Conservation (phyloP, 306 rosid species). For the Cotoneaster glaucophyllus region DNA sequence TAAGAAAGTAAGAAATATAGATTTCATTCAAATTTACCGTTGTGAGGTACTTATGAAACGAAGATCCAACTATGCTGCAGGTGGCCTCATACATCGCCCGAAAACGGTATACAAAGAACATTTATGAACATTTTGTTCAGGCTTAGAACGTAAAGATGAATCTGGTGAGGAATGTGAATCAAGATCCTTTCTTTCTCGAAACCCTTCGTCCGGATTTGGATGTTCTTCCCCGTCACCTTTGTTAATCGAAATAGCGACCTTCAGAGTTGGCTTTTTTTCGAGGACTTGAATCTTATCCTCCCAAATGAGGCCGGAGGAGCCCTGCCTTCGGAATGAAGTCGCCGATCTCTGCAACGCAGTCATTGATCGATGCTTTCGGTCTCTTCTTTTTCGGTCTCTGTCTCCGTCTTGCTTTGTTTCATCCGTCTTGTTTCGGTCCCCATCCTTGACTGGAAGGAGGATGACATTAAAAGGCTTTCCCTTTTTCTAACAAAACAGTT, state of each 20-base stretch:
- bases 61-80: constrained; percentile 2
- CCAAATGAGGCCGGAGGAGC: constrained; percentile 85
- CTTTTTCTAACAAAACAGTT: constrained; percentile 4
- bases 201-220: neutral
- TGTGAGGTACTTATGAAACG: no score
- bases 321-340: constrained; percentile 62
- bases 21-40: neutral
- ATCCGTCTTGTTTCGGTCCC: neutral
- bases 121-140: constrained; percentile 21
- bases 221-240: constrained; percentile 10
- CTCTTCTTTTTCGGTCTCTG: neutral
- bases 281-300: constrained; percentile 17
- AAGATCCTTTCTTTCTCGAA: constrained; percentile 1
- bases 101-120: constrained; percentile 29
- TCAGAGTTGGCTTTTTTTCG: constrained; percentile 10
- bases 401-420: neutral
- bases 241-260: neutral
- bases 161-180: constrained; percentile 2
- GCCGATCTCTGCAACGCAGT: constrained; percentile 58
- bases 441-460: neutral
- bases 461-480: neutral
- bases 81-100: constrained; percentile 44
- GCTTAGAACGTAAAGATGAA: constrained; percentile 17
- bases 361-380: constrained; percentile 13
- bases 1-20: neutral